Base-by-base conservation (phyloP, 441 rosid species). In the Populus hybrid region DNA sequence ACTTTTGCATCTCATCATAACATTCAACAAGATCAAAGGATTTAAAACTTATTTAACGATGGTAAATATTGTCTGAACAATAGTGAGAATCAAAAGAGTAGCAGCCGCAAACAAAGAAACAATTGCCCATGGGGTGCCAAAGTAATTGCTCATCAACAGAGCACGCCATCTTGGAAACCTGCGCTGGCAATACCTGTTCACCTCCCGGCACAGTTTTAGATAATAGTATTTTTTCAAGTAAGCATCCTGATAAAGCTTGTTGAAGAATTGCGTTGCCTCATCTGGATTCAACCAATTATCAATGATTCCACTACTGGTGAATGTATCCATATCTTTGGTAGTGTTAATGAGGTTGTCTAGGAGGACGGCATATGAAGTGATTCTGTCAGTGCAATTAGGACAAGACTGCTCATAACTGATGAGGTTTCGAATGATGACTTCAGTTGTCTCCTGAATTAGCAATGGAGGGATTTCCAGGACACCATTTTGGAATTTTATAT, bases 321-420 rank as follows among this genome's bases (percentile, higher is more conserved):
- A 72, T 50, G 75, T 65, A 9, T 86, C 79, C 68, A 84, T 38
- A 30, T 86, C 87, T 12, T 30, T 65, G 10, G 76, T 8, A 0
- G 79, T 80, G 76, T 80, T 80, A 1, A 80, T 84, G n/a, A 84
- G 86, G 67, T 79, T 73, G 30, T 82, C 84, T 26, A 86, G 64
- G 38, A 84, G 73, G 9, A 67, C 67, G 14, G 83, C 88, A 6
- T 80, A 86, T 1, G 83, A 79, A 9, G 85, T 82, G 70, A 86
- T 42, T 9, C 65, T 66, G 0, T 79, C 70, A 1, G 1, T 3
- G 71, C 73, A 79, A 3, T 75, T 9, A 0, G 79, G 81, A 32
- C 18, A 72, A 64, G 85, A 80, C 53, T 84, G 87, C 77, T 84
- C 85, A 10, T 76, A 86, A 30, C 71, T 79, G 61, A 86, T 81